These are phyloP conservation scores for Fusarium subglutinans DNA, from an alignment of 2,329 filamentous ascomycete species.

Conservation along the genomic window DNA sequence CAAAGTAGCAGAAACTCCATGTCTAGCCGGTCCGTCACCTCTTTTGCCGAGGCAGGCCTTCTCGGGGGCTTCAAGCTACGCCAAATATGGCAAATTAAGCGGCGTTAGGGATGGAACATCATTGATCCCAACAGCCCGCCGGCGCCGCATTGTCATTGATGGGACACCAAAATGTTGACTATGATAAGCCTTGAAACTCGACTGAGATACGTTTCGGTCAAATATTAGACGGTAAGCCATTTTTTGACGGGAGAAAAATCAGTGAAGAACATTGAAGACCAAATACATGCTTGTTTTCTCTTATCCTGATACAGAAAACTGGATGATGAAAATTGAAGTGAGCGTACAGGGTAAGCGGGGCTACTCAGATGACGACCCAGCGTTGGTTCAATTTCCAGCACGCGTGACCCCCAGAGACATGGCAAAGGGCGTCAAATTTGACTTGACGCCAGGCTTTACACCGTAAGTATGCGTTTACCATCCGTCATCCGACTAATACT, in stretches of 20 bases:
- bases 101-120: background rate
- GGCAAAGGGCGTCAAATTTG: background rate
- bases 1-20: background rate
- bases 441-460: background rate
- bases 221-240: accelerated
- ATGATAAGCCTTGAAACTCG: accelerated
- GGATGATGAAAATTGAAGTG: accelerated
- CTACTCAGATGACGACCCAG: background rate
- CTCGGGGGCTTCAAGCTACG: background rate
- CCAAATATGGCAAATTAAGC: background rate
- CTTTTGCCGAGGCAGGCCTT: constrained; percentile 1
- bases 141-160: accelerated
- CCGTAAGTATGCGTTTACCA: background rate
- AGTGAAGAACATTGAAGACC: accelerated
- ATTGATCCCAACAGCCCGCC: background rate
- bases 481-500: background rate
- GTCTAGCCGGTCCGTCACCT: background rate
- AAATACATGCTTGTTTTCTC: accelerated
- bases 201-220: accelerated
- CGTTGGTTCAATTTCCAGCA: background rate
- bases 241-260: accelerated
- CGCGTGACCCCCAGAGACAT: background rate
- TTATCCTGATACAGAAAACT: accelerated
- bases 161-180: accelerated
- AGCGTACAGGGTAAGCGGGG: background rate